Evolutionary conservation across 768 basidiomycete species (phyloP).

Genomic region (Leucocoprinus birnbaumii): DNA sequence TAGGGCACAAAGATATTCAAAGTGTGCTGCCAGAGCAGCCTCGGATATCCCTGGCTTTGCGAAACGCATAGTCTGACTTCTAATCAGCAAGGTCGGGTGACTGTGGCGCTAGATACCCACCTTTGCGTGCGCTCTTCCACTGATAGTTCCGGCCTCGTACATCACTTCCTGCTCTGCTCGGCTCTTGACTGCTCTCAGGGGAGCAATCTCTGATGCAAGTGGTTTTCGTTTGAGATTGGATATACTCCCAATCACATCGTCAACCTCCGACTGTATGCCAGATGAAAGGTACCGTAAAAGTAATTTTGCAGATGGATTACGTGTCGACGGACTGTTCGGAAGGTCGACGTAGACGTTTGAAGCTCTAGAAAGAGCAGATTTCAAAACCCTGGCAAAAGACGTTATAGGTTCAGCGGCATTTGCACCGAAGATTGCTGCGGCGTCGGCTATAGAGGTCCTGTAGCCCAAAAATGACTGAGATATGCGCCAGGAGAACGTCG

Average conservation of each 20-base stretch:
- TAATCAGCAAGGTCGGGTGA: background rate
- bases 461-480: background rate
- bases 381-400: constrained; percentile 55
- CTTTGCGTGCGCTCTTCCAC: constrained; percentile 80
- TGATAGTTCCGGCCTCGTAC: constrained; percentile 86
- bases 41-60: constrained; percentile 41
- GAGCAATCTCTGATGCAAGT: constrained; percentile 68
- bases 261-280: constrained; percentile 42
- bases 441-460: constrained; percentile 67
- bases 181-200: constrained; percentile 78
- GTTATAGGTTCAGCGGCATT: constrained; percentile 67
- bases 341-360: constrained; percentile 54
- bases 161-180: constrained; percentile 73
- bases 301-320: constrained; percentile 39
- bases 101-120: constrained; percentile 32
- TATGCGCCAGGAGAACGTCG: background rate
- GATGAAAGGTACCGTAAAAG: constrained; percentile 51
- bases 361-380: constrained; percentile 44
- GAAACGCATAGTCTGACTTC: constrained; percentile 78
- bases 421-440: constrained; percentile 67
- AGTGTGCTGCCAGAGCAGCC: constrained; percentile 61
- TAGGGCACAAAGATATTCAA: constrained; percentile 83
- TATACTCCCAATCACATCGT: constrained; percentile 53
- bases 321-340: constrained; percentile 36
- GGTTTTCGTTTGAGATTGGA: constrained; percentile 41